Evolutionary conservation across 2,329 filamentous ascomycete species (phyloP), one percentile per base, ranked within the genome.

Genomic region (Albophoma yamanashiensis): DNA sequence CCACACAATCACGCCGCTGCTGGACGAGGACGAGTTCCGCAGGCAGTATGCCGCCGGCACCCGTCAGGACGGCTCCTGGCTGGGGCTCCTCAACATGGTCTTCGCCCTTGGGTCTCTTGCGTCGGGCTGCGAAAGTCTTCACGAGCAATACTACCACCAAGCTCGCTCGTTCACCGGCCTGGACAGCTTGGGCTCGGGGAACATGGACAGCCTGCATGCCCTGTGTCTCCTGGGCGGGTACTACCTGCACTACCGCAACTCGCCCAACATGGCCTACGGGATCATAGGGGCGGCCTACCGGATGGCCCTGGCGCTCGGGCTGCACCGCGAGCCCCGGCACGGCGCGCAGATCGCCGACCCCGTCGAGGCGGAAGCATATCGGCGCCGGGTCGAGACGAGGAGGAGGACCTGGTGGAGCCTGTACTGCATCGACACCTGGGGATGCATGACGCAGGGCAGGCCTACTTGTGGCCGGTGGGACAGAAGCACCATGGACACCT

Each of bases 211-310:
- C 0, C 79, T 91, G 3, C 88, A 92, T 68, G 85, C 88, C 1
- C 73, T 91, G 20, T 84, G 84, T 3, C 78, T 92, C 34, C 84
- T 91, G 66, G 87, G 87, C 47, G 89, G 89, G 36, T 89, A 86
- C 74, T 92, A 92, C 69, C 82, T 91, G 60, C 89, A 91, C 71
- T 91, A 91, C 67, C 84, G 89, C 66, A 90, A 90, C 73, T 81
- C 87, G 25, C 88, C 88, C 1, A 91, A 91, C 68, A 87, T 91
- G 77, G 89, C 88, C 20, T 89, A 89, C 68, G 84, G 87, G 31
- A 78, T 91, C 12, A 82, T 89, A 67, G 88, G 88, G 22, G 87
- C 87, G 3, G 85, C 87, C 4, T 78, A 90, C 59, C 80, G 88
- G 59, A 89, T 91, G 82, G 88, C 88, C n/a, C 88, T 85, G 62